These are phyloP conservation scores for Tetracentron sinense DNA, from an alignment of 164 flowering plant genomes.

Conservation along the genomic window DNA sequence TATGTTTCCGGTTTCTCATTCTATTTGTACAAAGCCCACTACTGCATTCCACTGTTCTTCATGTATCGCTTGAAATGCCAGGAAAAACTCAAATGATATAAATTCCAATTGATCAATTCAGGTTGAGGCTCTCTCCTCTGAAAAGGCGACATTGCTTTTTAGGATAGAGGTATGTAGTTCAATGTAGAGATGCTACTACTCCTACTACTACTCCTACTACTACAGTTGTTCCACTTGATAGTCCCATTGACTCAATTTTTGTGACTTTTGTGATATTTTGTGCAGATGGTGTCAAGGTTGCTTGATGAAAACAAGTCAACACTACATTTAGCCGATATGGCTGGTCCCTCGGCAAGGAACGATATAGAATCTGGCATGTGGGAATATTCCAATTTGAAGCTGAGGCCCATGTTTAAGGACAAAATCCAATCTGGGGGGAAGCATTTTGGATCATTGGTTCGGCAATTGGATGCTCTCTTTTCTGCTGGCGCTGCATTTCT, in stretches of 20 bases:
- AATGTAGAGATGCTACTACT: not conserved
- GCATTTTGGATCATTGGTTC: conserved; percentile 59
- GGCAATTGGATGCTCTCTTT: conserved; percentile 70
- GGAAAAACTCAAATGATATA: not conserved
- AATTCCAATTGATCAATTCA: conserved; percentile 29
- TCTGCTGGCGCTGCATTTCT: conserved; percentile 61
- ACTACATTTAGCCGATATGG: conserved; percentile 17
- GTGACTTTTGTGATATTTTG: not conserved
- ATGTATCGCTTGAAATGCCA: not conserved
- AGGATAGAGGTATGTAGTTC: conserved; percentile 72
- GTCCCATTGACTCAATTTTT: not conserved
- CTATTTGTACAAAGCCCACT: not conserved
- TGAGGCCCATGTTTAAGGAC: conserved; percentile 44
- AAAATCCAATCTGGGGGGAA: conserved; percentile 53
- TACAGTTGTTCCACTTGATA: not conserved
- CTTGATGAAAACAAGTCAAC: conserved; percentile 58
- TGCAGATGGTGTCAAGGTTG: conserved; percentile 69
- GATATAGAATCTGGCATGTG: conserved; percentile 70
- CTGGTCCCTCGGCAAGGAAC: conserved; percentile 34
- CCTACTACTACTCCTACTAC: not conserved
- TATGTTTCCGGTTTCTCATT: not conserved
- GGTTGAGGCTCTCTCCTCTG: conserved; percentile 92
- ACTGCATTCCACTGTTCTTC: no score
- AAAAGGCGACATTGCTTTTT: conserved; percentile 73
- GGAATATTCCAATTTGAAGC: conserved; percentile 36